Percentiles rank a stretch among this genome's conserved stretches.
phyloP scores from a whole-genome alignment of 108 stramenopile genomes.

The Phaeodactylum tricornutum region DNA sequence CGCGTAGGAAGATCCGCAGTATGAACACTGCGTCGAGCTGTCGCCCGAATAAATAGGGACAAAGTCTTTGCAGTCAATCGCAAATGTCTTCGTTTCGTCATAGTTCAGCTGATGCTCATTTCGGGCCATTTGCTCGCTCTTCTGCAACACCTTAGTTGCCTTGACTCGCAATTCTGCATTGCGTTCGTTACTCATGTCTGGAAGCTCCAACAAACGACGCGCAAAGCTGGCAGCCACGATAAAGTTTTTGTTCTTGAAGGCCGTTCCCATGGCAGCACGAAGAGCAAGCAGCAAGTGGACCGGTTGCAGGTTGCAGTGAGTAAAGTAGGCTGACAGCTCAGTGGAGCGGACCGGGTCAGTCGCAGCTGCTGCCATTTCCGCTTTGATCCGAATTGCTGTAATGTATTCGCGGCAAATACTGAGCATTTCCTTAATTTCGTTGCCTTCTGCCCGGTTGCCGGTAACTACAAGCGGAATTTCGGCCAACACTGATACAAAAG shows the following conservation, averaged over 20 bases:
- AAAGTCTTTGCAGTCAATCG: constrained; percentile 81
- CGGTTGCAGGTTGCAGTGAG: constrained; percentile 98
- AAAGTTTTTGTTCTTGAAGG: constrained; percentile 97
- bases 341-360: constrained; percentile 80
- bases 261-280: constrained; percentile 95
- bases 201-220: constrained; percentile 90
- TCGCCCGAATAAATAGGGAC: constrained; percentile 85
- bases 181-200: constrained; percentile 88
- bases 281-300: constrained; percentile 93
- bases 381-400: constrained; percentile 93
- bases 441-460: constrained; percentile 67
- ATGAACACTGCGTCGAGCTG: constrained; percentile 68
- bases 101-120: constrained; percentile 95
- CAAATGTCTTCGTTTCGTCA: constrained; percentile 91
- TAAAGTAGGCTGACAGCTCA: constrained; percentile 98
- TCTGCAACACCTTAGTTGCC: constrained; percentile 94
- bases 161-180: constrained; percentile 90
- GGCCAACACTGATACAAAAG: constrained; percentile 67
- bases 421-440: constrained; percentile 92
- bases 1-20: constrained; percentile 76
- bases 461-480: constrained; percentile 86
- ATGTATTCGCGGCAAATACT: constrained; percentile 93
- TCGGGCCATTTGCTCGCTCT: constrained; percentile 95
- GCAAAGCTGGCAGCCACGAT: constrained; percentile 97
- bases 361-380: constrained; percentile 54